Percentiles rank a stretch among this genome's conserved stretches.
Evolutionary conservation across 208 protist species (phyloP).

Genomic region (Borovskyia barvae): DNA sequence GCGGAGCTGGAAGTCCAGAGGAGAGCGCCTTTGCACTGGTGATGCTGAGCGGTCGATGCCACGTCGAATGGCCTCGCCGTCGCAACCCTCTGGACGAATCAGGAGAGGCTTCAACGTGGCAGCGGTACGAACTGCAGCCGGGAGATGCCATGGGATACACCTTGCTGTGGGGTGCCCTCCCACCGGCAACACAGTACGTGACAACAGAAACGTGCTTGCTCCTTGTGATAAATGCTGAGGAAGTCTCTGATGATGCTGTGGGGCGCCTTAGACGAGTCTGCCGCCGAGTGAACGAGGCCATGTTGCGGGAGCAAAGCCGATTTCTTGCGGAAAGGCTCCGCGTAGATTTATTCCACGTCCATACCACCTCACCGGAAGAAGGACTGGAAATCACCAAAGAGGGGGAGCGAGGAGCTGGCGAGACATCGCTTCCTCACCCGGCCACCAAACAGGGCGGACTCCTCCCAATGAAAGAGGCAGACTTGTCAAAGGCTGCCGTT

Average conservation of each 20-base stretch:
- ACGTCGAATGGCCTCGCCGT: conserved; percentile 17
- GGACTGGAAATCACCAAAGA: not conserved
- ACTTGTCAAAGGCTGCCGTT: not conserved
- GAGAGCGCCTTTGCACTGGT: conserved; percentile 25
- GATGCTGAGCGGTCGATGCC: conserved; percentile 36
- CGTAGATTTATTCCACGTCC: conserved; percentile 15
- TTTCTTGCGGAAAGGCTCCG: conserved; percentile 40
- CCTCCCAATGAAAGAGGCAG: no score
- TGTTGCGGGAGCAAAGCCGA: conserved; percentile 27
- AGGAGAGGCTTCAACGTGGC: conserved; percentile 22
- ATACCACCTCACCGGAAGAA: not conserved
- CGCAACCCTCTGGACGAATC: conserved; percentile 19
- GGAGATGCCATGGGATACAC: conserved; percentile 58
- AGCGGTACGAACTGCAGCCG: conserved; percentile 46
- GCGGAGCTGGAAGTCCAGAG: no score
- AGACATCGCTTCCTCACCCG: no score
- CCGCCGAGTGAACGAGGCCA: conserved; percentile 27
- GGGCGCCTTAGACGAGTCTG: conserved; percentile 29
- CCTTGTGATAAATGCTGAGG: conserved; percentile 19
- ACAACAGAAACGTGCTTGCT: conserved; percentile 45
- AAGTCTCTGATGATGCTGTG: conserved; percentile 9
- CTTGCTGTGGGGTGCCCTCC: conserved; percentile 43
- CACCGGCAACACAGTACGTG: conserved; percentile 52
- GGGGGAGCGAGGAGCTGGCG: no score
- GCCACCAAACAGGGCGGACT: no score